Percentiles rank a stretch among this genome's conserved stretches.
phyloP scores from a whole-genome alignment of 176 grass and related monocot species.

The Miscanthus lutarioriparius region DNA sequence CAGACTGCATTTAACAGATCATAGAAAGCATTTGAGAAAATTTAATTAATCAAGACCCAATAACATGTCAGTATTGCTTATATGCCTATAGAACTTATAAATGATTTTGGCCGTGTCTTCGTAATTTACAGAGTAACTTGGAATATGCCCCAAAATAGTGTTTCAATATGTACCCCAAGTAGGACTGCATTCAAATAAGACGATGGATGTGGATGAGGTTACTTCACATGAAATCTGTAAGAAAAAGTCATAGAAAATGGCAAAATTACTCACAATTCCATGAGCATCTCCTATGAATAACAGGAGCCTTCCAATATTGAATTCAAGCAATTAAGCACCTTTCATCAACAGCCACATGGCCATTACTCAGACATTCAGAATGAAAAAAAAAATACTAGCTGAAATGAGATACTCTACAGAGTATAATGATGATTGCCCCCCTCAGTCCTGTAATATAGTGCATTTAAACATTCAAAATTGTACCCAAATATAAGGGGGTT shows the following conservation, averaged over 20 bases:
- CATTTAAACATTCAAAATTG: neutral
- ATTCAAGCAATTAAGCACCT: constrained; percentile 62
- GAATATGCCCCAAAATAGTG: neutral
- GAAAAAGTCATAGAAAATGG: constrained; percentile 6
- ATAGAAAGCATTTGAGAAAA: constrained; percentile 1
- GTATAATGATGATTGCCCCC: neutral
- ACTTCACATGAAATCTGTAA: constrained; percentile 9
- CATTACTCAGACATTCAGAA: constrained; percentile 31
- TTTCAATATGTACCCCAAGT: neutral
- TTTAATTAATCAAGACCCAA: constrained; percentile 22
- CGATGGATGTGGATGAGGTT: neutral
- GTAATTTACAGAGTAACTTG: neutral
- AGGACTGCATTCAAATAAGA: constrained; percentile 6
- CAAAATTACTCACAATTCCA: constrained; percentile 68
- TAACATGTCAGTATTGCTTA: constrained; percentile 6
- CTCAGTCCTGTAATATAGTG: neutral
- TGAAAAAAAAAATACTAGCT: constrained; percentile 8
- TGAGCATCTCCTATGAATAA: constrained; percentile 68
- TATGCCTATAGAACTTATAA: constrained; percentile 16
- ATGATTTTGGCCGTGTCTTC: neutral
- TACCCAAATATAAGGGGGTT: neutral
- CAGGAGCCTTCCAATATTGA: constrained; percentile 54
- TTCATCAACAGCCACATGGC: constrained; percentile 68
- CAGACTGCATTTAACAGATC: constrained; percentile 50
- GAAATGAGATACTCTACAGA: neutral